A percentile compares a stretch with the other conserved stretches of the same genome.
These are phyloP conservation scores for Tolypocladium guangdongense DNA, from an alignment of 2,329 filamentous ascomycete species.

Conservation along the genomic window DNA sequence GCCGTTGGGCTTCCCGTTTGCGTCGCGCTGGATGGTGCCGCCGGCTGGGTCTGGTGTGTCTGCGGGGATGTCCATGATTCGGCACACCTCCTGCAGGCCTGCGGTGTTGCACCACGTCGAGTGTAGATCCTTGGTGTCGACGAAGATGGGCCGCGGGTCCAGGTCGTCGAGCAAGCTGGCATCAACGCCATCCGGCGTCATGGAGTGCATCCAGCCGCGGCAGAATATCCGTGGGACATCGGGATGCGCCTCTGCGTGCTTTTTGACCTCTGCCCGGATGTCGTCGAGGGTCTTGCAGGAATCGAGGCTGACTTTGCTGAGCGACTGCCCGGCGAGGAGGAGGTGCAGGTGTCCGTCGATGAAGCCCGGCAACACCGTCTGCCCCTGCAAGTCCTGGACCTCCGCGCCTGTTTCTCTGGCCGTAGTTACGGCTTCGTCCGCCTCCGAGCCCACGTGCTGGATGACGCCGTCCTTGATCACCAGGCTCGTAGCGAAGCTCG, in stretches of 20 bases:
- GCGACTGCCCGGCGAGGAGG: slow-evolving; percentile 40
- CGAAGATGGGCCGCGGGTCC: slow-evolving; percentile 42
- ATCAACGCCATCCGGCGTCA: slow-evolving; percentile 33
- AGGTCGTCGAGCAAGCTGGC: slow-evolving; percentile 36
- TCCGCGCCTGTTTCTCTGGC: slow-evolving; percentile 13
- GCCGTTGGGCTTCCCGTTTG: slow-evolving; percentile 34
- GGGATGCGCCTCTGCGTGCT: slow-evolving; percentile 35
- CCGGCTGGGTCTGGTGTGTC: slow-evolving; percentile 34
- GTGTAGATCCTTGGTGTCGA: slow-evolving; percentile 46
- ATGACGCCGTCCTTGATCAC: slow-evolving; percentile 23
- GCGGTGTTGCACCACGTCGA: slow-evolving; percentile 45
- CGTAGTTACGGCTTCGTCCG: slow-evolving; percentile 10
- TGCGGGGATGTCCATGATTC: slow-evolving; percentile 28
- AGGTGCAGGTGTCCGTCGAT: slow-evolving; percentile 49
- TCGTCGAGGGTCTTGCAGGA: slow-evolving; percentile 36
- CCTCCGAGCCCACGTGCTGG: slow-evolving; percentile 19
- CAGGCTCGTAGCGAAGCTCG: slow-evolving; percentile 14
- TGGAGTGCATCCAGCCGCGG: slow-evolving; percentile 44
- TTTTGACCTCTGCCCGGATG: slow-evolving; percentile 33
- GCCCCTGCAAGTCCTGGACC: slow-evolving; percentile 17
- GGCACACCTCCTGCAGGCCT: slow-evolving; percentile 32
- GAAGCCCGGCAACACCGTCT: slow-evolving; percentile 40
- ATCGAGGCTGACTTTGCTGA: slow-evolving; percentile 38
- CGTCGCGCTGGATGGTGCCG: slow-evolving; percentile 40
- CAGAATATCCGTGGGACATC: slow-evolving; percentile 38